These are phyloP conservation scores for Candida nitratophila DNA, from an alignment of 805 yeast genomes.

Conservation along the genomic window DNA sequence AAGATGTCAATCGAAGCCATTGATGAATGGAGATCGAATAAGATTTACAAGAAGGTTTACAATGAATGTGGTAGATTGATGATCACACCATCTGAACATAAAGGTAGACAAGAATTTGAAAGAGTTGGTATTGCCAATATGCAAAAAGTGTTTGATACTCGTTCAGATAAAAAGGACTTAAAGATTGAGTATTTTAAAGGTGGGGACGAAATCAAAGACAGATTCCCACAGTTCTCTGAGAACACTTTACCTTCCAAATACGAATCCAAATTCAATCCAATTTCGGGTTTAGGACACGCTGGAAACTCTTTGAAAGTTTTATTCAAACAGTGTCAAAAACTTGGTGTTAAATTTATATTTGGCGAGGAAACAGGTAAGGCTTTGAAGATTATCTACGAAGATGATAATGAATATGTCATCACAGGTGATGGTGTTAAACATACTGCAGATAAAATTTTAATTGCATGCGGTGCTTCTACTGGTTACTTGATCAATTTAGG, in stretches of 20 bases:
- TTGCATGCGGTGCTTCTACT: conserved; percentile 35
- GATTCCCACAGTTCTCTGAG: conserved; percentile 3
- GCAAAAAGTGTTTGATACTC: conserved; percentile 8
- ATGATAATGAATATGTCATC: conserved; percentile 13
- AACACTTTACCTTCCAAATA: neutral
- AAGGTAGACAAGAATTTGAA: conserved; percentile 33
- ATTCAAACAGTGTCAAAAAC: conserved; percentile 17
- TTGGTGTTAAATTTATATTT: conserved; percentile 30
- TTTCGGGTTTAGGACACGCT: conserved; percentile 36
- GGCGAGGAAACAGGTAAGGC: conserved; percentile 24
- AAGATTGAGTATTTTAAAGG: conserved; percentile 22
- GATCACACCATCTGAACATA: conserved; percentile 26
- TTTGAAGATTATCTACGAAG: conserved; percentile 5
- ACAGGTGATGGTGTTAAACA: conserved; percentile 21
- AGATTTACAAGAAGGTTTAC: conserved; percentile 26
- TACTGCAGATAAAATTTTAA: conserved; percentile 28
- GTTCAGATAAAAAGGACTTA: conserved; percentile 16
- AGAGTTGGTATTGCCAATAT: conserved; percentile 28
- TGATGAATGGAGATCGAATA: conserved; percentile 29
- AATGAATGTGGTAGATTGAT: conserved; percentile 36
- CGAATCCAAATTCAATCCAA: conserved; percentile 27
- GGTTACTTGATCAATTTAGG: conserved; percentile 26
- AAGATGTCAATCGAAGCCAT: conserved; percentile 39
- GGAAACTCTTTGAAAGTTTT: conserved; percentile 29
- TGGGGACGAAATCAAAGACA: conserved; percentile 24